phyloP scores from a whole-genome alignment of 1,284 basidiomycete genomes.

The Ustanciosporium gigantosporum region DNA sequence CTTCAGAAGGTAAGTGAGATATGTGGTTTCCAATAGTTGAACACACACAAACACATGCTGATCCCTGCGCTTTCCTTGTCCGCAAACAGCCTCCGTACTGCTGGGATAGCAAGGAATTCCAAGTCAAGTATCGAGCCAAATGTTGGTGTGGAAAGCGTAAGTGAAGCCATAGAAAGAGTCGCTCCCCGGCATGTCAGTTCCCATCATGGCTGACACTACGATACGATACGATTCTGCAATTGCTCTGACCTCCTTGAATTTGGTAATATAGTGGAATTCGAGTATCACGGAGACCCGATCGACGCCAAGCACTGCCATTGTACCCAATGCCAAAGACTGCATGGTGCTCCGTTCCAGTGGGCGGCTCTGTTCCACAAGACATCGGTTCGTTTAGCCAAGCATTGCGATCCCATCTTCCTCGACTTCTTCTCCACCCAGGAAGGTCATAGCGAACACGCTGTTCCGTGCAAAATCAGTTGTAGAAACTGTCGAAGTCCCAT shows the following conservation, averaged over 20 bases:
- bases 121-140: constrained; percentile 24
- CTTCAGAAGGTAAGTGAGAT: constrained; percentile 16
- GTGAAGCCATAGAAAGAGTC: too few species aligned
- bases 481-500: constrained; percentile 34
- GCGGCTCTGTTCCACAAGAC: constrained; percentile 43
- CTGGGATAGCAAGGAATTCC: constrained; percentile 31
- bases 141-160: constrained; percentile 38
- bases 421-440: constrained; percentile 41
- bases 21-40: background rate
- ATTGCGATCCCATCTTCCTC: constrained; percentile 30
- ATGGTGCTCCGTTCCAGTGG: constrained; percentile 51
- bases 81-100: constrained; percentile 30
- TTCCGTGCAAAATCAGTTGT: constrained; percentile 42
- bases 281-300: constrained; percentile 42
- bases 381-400: constrained; percentile 27
- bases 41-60: background rate
- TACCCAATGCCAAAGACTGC: constrained; percentile 46
- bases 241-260: too few species aligned
- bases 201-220: too few species aligned
- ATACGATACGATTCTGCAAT: too few species aligned
- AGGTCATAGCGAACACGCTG: constrained; percentile 28
- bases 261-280: constrained; percentile 25
- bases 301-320: constrained; percentile 52
- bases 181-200: too few species aligned
- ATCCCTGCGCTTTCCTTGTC: background rate